A percentile compares a stretch with the other conserved stretches of the same genome.
Conservation (phyloP, 352 stramenopile genomes). For the Globisporangium takayamanum region DNA sequence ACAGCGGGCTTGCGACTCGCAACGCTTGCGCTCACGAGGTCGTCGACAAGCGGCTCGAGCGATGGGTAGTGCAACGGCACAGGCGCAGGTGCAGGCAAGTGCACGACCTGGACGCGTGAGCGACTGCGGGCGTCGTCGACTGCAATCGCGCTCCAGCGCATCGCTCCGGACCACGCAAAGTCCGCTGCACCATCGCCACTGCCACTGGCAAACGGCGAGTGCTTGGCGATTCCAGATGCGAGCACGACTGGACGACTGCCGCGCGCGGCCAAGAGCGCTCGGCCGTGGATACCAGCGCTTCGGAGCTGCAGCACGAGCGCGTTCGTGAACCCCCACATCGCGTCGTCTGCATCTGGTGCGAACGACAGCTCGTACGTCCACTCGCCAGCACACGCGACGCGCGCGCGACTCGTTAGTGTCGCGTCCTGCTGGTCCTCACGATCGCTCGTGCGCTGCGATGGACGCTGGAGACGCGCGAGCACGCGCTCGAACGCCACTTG, state of each 20-base stretch:
- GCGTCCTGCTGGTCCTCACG: slow-evolving; percentile 12
- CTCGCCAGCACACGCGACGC: slow-evolving; percentile 20
- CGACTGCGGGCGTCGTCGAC: slow-evolving; percentile 4
- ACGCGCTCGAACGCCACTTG: slow-evolving; percentile 40
- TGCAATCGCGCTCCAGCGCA: slow-evolving; percentile 7
- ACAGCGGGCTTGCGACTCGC: slow-evolving; percentile 22
- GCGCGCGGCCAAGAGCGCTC: slow-evolving; percentile 18
- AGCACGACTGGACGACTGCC: slow-evolving; percentile 11
- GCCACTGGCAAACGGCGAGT: not conserved
- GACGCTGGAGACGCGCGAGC: slow-evolving; percentile 25
- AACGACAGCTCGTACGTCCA: slow-evolving; percentile 33
- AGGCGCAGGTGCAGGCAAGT: slow-evolving; percentile 12
- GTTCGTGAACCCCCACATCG: slow-evolving; percentile 39
- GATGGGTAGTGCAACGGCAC: slow-evolving; percentile 22
- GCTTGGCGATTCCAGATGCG: slow-evolving; percentile 5
- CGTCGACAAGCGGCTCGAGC: slow-evolving; percentile 27
- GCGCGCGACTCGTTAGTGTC: slow-evolving; percentile 15
- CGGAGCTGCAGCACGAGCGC: slow-evolving; percentile 32
- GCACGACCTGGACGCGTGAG: slow-evolving; percentile 16
- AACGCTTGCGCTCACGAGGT: slow-evolving; percentile 25
- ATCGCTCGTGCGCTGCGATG: not conserved
- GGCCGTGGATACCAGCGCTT: slow-evolving; percentile 33
- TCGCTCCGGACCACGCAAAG: slow-evolving; percentile 11
- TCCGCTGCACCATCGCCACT: not conserved
- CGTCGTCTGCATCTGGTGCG: slow-evolving; percentile 21